A percentile compares a stretch with the other conserved stretches of the same genome.
phyloP scores from a whole-genome alignment of 345 rosid species.

The Camelina sativa region DNA sequence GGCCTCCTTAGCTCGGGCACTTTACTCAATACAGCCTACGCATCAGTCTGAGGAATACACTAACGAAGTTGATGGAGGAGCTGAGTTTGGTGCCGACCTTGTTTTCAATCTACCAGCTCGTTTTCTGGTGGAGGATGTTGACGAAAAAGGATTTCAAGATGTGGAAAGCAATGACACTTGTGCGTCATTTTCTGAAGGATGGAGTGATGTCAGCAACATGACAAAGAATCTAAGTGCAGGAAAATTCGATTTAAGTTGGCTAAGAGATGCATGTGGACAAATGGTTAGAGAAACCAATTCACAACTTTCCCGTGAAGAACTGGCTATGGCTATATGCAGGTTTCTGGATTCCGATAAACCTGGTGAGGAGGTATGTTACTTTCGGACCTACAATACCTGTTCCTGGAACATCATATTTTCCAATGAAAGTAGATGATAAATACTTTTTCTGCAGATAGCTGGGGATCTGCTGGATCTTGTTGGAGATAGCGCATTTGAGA shows the following conservation, averaged over 20 bases:
- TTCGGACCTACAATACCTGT: conserved; percentile 24
- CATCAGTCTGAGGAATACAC: conserved; percentile 46
- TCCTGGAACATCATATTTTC: conserved; percentile 22
- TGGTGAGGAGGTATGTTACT: conserved; percentile 82
- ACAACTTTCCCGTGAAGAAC: conserved; percentile 84
- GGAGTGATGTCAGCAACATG: conserved; percentile 52
- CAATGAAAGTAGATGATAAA: conserved; percentile 30
- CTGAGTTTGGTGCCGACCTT: conserved; percentile 86
- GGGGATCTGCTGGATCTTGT: conserved; percentile 91
- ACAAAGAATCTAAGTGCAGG: conserved; percentile 45
- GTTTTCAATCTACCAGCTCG: conserved; percentile 74
- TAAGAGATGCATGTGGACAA: conserved; percentile 76
- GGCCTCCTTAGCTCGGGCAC: conserved; percentile 61
- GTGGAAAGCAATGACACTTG: conserved; percentile 49
- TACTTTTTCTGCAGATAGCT: conserved; percentile 63
- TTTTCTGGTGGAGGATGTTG: conserved; percentile 72
- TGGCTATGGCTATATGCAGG: conserved; percentile 92
- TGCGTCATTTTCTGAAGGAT: conserved; percentile 52
- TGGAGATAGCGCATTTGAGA: conserved; percentile 92
- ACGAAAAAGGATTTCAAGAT: conserved; percentile 52
- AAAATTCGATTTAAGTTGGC: conserved; percentile 75
- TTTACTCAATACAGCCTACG: conserved; percentile 61
- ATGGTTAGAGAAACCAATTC: conserved; percentile 71
- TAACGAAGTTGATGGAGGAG: conserved; percentile 47
- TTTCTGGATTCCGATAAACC: conserved; percentile 88